Evolutionary conservation across 805 yeast species (phyloP), one percentile per base, ranked within the genome.

Genomic region (Nakazawaea ishiwadae): DNA sequence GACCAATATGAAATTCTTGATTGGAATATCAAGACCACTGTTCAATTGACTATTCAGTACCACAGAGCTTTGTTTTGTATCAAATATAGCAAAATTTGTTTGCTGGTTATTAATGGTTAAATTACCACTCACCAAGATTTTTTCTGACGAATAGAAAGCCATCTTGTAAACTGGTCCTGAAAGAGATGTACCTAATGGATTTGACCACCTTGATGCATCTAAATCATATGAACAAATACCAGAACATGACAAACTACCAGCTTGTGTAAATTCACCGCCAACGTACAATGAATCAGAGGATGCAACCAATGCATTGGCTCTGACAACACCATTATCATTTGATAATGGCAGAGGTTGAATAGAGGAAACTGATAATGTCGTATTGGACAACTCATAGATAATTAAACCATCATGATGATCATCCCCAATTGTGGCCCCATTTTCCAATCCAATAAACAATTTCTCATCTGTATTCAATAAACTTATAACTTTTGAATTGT

Each of bases 261-360:
- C 80, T 16, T 66, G 56, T 16, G 68, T 71, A 55, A 85, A 88
- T 32, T 73, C 67, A 18, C 97, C 96, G 30, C 84, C 96, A 10
- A 85, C 85, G 15, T 66, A 51, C 21, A 68, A 64, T 21, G 59
- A 61, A 18, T 64, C 65, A 24, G 71, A 67, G 26, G 63, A 63
- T 14, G 70, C 48, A 14, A 59, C 58, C 39, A 75, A 57, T 1
- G 75, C 57, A 11, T 66, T 65, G 11, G 79, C 68, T 4, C 48
- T 47, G 3, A 63, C 60, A 9, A 66, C 56, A 2, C 72, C 58
- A 7, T 63, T 54, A 15, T 58, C 40, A 7, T 63, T 62, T 11
- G 58, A 57, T 18, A 79, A 55, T 14, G 58, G 55, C 0, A 79
- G 71, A 12, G 83, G 82, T 51, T 77, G 83, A 31, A 59, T 49